Evolutionary conservation across 768 basidiomycete genomes (phyloP).

Genomic region (Lactarius hatsudake): DNA sequence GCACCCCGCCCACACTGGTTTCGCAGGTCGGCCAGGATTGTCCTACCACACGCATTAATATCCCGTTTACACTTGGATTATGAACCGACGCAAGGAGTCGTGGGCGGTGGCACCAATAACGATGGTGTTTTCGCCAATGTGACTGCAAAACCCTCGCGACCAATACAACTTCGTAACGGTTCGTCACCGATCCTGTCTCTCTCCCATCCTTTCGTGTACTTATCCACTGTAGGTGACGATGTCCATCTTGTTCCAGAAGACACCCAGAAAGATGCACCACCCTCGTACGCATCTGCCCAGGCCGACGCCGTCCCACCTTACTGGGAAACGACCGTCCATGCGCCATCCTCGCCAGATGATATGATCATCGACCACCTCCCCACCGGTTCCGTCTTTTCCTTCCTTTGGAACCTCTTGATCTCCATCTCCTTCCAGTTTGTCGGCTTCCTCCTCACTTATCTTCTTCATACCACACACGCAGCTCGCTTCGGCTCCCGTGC

Average conservation of each 20-base stretch:
- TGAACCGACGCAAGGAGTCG: conserved; percentile 39
- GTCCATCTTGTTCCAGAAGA: conserved; percentile 82
- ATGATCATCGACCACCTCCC: conserved; percentile 89
- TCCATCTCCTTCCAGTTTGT: conserved; percentile 98
- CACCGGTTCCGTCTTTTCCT: conserved; percentile 77
- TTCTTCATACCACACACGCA: conserved; percentile 90
- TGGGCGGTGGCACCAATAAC: conserved; percentile 70
- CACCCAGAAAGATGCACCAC: conserved; percentile 76
- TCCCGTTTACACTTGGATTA: conserved; percentile 46
- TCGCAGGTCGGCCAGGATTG: conserved; percentile 48
- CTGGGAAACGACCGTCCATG: conserved; percentile 96
- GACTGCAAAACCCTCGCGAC: conserved; percentile 76
- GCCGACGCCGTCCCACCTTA: conserved; percentile 97
- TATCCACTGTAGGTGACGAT: conserved; percentile 52
- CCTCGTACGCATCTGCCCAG: conserved; percentile 89
- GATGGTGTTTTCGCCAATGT: conserved; percentile 96
- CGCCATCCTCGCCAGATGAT: conserved; percentile 71
- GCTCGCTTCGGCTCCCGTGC: conserved; percentile 91
- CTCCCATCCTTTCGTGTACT: conserved; percentile 20
- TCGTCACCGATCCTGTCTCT: conserved; percentile 27
- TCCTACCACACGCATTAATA: conserved; percentile 55
- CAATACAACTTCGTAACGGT: conserved; percentile 62
- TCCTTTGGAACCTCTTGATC: conserved; percentile 90
- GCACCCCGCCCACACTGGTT: conserved; percentile 47
- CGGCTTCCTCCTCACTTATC: conserved; percentile 89